A percentile compares a stretch with the other conserved stretches of the same genome.
phyloP scores from a whole-genome alignment of 768 basidiomycete species.

The Leccinum disarticulatum region DNA sequence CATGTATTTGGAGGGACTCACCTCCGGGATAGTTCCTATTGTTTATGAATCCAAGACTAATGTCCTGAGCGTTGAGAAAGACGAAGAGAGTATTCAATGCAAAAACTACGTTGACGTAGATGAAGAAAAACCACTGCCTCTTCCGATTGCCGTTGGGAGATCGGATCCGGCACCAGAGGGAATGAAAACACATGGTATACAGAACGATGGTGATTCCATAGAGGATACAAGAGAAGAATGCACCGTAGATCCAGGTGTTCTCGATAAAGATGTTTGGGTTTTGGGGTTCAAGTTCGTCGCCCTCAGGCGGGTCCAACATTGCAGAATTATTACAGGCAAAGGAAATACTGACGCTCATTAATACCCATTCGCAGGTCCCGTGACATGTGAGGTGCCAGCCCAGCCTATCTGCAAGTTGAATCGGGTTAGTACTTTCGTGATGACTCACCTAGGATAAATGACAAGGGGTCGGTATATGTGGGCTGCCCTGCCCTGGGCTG shows the following conservation, averaged over 20 bases:
- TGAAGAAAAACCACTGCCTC: slow-evolving; percentile 29
- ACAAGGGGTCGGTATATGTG: not conserved
- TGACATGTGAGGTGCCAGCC: not conserved
- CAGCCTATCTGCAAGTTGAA: not conserved
- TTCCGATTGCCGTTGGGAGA: slow-evolving; percentile 6
- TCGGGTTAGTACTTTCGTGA: not conserved
- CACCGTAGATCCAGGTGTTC: slow-evolving; percentile 32
- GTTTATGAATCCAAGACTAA: slow-evolving; percentile 30
- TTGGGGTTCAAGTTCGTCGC: slow-evolving; percentile 5
- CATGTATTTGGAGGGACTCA: slow-evolving; percentile 3
- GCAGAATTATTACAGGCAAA: not conserved
- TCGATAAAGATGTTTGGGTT: slow-evolving; percentile 21
- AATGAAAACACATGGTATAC: slow-evolving; percentile 25
- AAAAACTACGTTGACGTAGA: slow-evolving; percentile 32
- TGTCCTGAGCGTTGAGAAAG: slow-evolving; percentile 18
- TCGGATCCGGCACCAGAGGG: slow-evolving; percentile 27
- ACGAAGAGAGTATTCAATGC: slow-evolving; percentile 30
- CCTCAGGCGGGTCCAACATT: slow-evolving; percentile 17
- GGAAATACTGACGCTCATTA: not conserved
- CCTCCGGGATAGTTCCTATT: slow-evolving; percentile 35
- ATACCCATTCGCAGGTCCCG: too few relatives aligned
- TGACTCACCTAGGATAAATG: not conserved
- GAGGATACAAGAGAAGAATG: slow-evolving; percentile 27
- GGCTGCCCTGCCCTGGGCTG: not conserved
- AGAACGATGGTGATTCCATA: slow-evolving; percentile 32